Evolutionary conservation across 192 early-diverging fungal genomes (phyloP).

Genomic region (Diversispora eburnea): DNA sequence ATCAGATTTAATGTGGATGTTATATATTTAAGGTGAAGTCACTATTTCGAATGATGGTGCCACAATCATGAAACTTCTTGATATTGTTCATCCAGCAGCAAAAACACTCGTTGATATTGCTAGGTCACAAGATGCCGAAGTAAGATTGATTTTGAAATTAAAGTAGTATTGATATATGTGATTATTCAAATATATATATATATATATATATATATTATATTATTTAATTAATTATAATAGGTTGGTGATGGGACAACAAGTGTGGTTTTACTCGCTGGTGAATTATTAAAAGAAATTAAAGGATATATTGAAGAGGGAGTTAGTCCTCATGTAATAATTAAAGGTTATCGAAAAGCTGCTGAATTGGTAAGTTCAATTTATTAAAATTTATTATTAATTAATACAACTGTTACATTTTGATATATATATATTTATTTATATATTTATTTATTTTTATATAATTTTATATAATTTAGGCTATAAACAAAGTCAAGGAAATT

Average conservation of each 20-base stretch:
- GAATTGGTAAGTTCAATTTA: constrained; percentile 50
- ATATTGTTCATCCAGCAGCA: constrained; percentile 98
- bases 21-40: constrained; percentile 58
- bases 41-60: constrained; percentile 99
- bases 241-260: constrained; percentile 98
- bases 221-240: constrained; percentile 31
- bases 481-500: constrained; percentile 91
- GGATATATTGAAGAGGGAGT: constrained; percentile 93
- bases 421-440: not conserved
- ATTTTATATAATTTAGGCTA: constrained; percentile 46
- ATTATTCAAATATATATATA: not conserved
- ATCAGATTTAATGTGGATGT: too few species aligned
- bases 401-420: not conserved
- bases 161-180: not conserved
- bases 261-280: constrained; percentile 94
- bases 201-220: not conserved
- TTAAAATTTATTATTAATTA: too few species aligned
- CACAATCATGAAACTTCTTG: constrained; percentile 95
- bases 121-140: constrained; percentile 96
- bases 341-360: constrained; percentile 91
- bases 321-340: constrained; percentile 90
- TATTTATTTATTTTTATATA: not conserved
- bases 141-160: constrained; percentile 19
- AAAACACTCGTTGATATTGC: constrained; percentile 98
- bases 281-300: constrained; percentile 94